Conservation (phyloP, 805 yeast species). For the Citeromyces matritensis region DNA sequence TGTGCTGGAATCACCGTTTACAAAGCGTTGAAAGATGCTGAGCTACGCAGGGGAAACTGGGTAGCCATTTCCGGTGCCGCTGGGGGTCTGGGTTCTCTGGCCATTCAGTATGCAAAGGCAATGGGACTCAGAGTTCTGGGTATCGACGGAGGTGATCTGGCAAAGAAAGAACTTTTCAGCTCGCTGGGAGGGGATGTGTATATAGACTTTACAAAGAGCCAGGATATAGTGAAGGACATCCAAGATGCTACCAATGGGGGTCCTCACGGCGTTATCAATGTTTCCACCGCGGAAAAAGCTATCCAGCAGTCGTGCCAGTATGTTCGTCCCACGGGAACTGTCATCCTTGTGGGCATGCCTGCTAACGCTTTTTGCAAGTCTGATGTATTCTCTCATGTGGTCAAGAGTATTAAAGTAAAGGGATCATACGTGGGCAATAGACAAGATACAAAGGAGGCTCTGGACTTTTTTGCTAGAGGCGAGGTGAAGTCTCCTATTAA, state of each 20-base stretch:
- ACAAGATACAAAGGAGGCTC: conserved; percentile 69
- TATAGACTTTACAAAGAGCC: conserved; percentile 33
- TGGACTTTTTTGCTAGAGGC: conserved; percentile 58
- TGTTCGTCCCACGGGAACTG: conserved; percentile 45
- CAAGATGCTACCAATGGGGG: conserved; percentile 31
- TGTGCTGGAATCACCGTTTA: conserved; percentile 40
- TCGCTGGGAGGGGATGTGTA: conserved; percentile 49
- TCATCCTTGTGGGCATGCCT: conserved; percentile 57
- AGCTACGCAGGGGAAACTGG: conserved; percentile 31
- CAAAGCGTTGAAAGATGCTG: conserved; percentile 34
- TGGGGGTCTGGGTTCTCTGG: conserved; percentile 36
- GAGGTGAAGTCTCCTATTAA: conserved; percentile 37
- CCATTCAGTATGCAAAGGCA: conserved; percentile 32
- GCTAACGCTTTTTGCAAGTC: conserved; percentile 62
- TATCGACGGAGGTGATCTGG: conserved; percentile 41
- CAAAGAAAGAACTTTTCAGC: conserved; percentile 37
- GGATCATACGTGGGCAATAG: conserved; percentile 88
- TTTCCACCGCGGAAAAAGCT: conserved; percentile 37
- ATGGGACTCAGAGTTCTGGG: conserved; percentile 32
- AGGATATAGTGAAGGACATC: conserved; percentile 25
- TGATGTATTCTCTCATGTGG: conserved; percentile 59
- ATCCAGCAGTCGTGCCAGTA: conserved; percentile 41
- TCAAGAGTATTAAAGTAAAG: conserved; percentile 53
- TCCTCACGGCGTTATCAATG: conserved; percentile 56
- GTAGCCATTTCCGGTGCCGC: conserved; percentile 36